phyloP scores from a whole-genome alignment of 169 alveolate genomes.

The Babesia ovata region DNA sequence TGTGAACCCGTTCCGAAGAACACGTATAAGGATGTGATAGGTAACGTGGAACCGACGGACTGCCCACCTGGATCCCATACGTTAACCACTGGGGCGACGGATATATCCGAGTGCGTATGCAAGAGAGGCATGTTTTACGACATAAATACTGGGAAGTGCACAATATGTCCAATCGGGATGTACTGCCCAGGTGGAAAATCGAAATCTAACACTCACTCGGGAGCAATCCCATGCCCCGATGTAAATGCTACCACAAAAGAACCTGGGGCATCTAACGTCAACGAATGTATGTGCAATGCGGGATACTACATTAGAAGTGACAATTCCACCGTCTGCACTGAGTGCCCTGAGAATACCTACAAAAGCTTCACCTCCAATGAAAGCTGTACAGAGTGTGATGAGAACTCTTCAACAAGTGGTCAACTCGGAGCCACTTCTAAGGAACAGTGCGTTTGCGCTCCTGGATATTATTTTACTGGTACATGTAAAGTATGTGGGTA shows the following conservation, averaged over 20 bases:
- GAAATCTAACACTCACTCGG: constrained; percentile 25
- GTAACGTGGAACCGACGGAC: constrained; percentile 64
- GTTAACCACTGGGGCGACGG: constrained; percentile 67
- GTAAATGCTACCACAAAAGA: constrained; percentile 52
- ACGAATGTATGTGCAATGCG: constrained; percentile 70
- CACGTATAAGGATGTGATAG: constrained; percentile 74
- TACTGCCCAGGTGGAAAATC: constrained; percentile 79
- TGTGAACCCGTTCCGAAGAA: constrained; percentile 69
- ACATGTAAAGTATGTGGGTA: constrained; percentile 78
- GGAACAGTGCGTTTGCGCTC: constrained; percentile 78
- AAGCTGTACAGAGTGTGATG: constrained; percentile 75
- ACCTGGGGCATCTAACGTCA: constrained; percentile 51
- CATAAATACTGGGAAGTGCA: constrained; percentile 21
- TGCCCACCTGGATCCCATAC: constrained; percentile 82
- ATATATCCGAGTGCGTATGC: constrained; percentile 68
- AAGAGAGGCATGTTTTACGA: constrained; percentile 63
- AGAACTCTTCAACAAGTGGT: constrained; percentile 71
- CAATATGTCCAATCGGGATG: constrained; percentile 78
- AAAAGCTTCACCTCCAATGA: constrained; percentile 76
- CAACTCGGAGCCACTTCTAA: constrained; percentile 69
- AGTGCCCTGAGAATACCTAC: constrained; percentile 76
- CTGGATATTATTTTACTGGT: constrained; percentile 78
- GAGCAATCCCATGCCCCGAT: constrained; percentile 68
- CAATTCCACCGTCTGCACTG: constrained; percentile 37
- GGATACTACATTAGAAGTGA: constrained; percentile 60